Base-by-base conservation (phyloP, 805 yeast genomes). In the Myxozyma nipponensis region DNA sequence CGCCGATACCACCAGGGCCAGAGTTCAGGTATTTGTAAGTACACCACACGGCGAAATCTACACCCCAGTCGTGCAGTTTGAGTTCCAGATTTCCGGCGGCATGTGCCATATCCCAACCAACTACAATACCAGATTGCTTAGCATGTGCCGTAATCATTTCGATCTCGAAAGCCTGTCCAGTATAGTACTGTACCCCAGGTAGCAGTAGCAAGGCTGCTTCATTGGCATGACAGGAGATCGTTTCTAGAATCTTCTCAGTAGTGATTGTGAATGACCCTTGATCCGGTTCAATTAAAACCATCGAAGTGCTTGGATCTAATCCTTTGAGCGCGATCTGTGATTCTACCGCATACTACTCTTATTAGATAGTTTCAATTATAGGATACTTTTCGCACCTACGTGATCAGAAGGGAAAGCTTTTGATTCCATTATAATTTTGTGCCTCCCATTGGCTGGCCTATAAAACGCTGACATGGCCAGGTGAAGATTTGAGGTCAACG, bases 21-120 rank as follows among this genome's bases (percentile, higher is more conserved):
- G 95, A 67, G 65, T 91, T 91, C 56, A 90, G 69, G 65, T 90
- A 90, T 66, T 90, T 90, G 73, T 90, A 90, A 3, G 95, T 82
- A 66, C 98, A 90, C 89, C 96, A 90, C 18, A 80, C 87, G 1
- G 97, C 98, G 71, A 90, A 89, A 67, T 90, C 98, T 3, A 86
- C 93, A 49, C 76, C 71, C 96, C 96, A 90, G 43, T 86, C 87
- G 65, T 90, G 97, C 46, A 90, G 69, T 43, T 76, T 61, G 46
- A 91, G 67, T 5, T 80, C 82, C 1, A 87, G 90, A 66, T 91
- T 91, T 1, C 97, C 98, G 1, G 76, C 91, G 1, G 95, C 96
- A 66, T 90, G 98, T 1, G 98, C 98, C 59, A 90, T 73, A 66
- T 90, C 98, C 96, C 96, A 90, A 1, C 96, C 97, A 1, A 77